Conservation (phyloP, 192 early-diverging fungal genomes). For the Gryganskiella cystojenkinii region DNA sequence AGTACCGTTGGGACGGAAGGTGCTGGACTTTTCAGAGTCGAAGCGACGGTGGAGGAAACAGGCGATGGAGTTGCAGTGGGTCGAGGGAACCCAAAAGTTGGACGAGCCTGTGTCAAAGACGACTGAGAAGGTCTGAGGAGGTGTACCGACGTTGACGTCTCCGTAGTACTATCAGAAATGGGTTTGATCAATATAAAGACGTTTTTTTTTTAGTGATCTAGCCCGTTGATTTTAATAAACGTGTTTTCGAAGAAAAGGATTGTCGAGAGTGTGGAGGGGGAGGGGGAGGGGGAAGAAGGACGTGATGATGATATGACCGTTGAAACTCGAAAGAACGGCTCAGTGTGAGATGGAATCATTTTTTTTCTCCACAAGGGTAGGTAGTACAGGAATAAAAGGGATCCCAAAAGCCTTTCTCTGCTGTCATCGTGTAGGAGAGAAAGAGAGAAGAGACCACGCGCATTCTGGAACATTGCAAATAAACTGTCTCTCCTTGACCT, state of each 20-base stretch:
- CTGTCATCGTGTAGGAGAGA: too few relatives aligned
- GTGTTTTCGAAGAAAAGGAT: too few relatives aligned
- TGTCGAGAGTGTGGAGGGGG: too few relatives aligned
- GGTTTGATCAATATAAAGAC: too few relatives aligned
- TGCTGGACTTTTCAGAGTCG: slow-evolving; percentile 82
- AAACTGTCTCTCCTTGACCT: too few relatives aligned
- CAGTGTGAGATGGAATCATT: too few relatives aligned
- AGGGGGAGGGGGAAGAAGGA: background rate
- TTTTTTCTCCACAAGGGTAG: background rate
- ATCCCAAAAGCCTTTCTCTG: too few relatives aligned
- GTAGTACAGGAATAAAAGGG: background rate
- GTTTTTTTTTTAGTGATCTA: too few relatives aligned
- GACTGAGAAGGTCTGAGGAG: slow-evolving; percentile 91
- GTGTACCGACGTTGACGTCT: slow-evolving; percentile 87
- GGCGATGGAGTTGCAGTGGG: slow-evolving; percentile 92
- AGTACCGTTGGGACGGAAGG: slow-evolving; percentile 92
- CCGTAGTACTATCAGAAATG: slow-evolving; percentile 86
- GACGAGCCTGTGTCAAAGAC: slow-evolving; percentile 95
- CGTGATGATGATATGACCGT: background rate
- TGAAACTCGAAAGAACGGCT: background rate
- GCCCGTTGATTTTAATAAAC: too few relatives aligned
- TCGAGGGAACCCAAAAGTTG: slow-evolving; percentile 97
- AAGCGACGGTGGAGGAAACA: slow-evolving; percentile 94
- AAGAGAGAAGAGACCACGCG: too few relatives aligned
- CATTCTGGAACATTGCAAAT: too few relatives aligned